A percentile compares a stretch with the other conserved stretches of the same genome.
Conservation (phyloP, 2,329 filamentous ascomycete species). For the Delphinella strobiligena region DNA sequence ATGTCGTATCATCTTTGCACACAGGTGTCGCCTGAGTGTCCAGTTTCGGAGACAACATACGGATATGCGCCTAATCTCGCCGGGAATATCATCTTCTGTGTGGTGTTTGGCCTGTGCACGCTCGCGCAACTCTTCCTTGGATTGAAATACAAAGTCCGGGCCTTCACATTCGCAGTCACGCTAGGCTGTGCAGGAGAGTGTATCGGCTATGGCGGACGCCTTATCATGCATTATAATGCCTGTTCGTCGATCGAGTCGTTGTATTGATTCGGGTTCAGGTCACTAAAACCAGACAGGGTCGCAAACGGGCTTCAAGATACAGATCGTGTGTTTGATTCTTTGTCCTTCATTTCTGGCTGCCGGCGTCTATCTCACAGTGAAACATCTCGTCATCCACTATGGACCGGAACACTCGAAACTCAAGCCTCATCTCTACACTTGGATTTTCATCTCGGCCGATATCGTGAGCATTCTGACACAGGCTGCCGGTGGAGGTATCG, state of each 20-base stretch:
- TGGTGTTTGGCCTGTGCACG: constrained; percentile 22
- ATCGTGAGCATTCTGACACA: constrained; percentile 33
- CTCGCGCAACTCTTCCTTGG: constrained; percentile 24
- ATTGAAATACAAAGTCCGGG: constrained; percentile 21
- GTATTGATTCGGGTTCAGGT: not conserved
- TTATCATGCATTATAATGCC: constrained; percentile 30
- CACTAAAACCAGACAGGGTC: not conserved
- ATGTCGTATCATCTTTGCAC: constrained; percentile 13
- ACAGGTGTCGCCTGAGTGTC: constrained; percentile 19
- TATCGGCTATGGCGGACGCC: constrained; percentile 30
- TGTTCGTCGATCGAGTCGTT: constrained; percentile 24
- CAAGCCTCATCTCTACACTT: constrained; percentile 33
- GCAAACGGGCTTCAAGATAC: constrained; percentile 26
- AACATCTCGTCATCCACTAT: constrained; percentile 33
- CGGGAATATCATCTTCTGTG: constrained; percentile 27
- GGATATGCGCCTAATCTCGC: constrained; percentile 27
- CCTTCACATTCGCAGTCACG: constrained; percentile 28
- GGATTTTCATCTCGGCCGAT: constrained; percentile 40
- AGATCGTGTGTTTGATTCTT: constrained; percentile 31
- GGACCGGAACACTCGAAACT: constrained; percentile 29
- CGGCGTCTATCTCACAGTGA: constrained; percentile 35
- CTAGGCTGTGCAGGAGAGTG: constrained; percentile 30
- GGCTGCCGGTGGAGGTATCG: constrained; percentile 32
- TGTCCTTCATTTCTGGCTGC: constrained; percentile 34
- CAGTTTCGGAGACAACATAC: constrained; percentile 26